phyloP scores from a whole-genome alignment of 2,329 filamentous ascomycete species.

The Orbilia ellipsospora region DNA sequence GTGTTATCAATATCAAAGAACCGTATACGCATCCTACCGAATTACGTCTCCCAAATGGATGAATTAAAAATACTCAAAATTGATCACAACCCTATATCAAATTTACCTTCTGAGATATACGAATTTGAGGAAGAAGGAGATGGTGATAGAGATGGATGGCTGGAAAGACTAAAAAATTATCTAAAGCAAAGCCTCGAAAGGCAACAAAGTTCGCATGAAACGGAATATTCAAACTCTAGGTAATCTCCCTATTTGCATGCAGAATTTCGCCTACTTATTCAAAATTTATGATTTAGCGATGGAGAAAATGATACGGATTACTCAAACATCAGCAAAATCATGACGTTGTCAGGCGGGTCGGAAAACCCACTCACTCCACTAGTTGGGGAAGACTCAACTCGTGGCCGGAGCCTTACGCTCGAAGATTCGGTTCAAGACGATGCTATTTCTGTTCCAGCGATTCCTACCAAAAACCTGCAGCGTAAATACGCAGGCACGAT shows the following conservation, averaged over 20 bases:
- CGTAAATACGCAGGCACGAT: slow-evolving; percentile 33
- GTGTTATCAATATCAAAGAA: slow-evolving; percentile 59
- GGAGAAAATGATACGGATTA: slow-evolving; percentile 52
- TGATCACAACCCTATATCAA: slow-evolving; percentile 59
- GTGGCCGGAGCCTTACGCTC: slow-evolving; percentile 8
- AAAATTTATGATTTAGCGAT: slow-evolving; percentile 10
- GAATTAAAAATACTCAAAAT: slow-evolving; percentile 59
- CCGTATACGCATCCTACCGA: slow-evolving; percentile 57
- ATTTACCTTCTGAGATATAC: slow-evolving; percentile 56
- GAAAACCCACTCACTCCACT: slow-evolving; percentile 7
- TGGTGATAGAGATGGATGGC: slow-evolving; percentile 57
- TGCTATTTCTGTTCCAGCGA: slow-evolving; percentile 22
- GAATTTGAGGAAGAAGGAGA: slow-evolving; percentile 56
- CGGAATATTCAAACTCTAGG: slow-evolving; percentile 58
- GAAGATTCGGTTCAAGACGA: slow-evolving; percentile 30
- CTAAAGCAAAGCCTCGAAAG: slow-evolving; percentile 55
- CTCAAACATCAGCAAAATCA: slow-evolving; percentile 29
- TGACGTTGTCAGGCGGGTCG: neutral
- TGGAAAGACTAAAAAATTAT: slow-evolving; percentile 58
- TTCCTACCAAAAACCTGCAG: slow-evolving; percentile 50
- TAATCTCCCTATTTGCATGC: slow-evolving; percentile 20
- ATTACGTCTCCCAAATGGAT: slow-evolving; percentile 59
- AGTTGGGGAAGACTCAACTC: slow-evolving; percentile 13
- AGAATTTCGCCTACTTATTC: too few relatives aligned
- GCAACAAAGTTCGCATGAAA: slow-evolving; percentile 42